Evolutionary conservation across 2,329 filamentous ascomycete genomes (phyloP).

Genomic region (Colletotrichum sublineola): DNA sequence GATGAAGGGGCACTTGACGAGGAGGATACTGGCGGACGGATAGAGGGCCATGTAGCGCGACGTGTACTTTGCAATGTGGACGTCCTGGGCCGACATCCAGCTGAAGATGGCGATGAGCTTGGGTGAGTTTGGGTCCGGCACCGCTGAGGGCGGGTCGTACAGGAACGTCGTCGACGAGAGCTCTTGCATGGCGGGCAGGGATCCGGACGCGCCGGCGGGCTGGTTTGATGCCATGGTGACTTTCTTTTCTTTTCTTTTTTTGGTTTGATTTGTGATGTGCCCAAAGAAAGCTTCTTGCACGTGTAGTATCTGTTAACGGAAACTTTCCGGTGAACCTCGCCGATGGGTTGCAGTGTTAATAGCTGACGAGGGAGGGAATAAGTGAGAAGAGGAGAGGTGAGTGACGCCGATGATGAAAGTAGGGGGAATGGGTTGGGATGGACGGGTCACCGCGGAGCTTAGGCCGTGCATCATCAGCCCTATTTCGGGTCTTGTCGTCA

Average conservation of each 20-base stretch:
- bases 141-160: conserved; percentile 48
- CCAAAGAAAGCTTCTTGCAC: conserved; percentile 7
- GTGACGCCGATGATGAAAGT: conserved; percentile 28
- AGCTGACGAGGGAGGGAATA: background rate
- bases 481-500: conserved; percentile 27
- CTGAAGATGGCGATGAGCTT: conserved; percentile 62
- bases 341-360: background rate
- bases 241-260: background rate
- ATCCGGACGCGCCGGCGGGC: conserved; percentile 39
- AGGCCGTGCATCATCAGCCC: conserved; percentile 23
- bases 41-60: conserved; percentile 59
- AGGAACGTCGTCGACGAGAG: conserved; percentile 55
- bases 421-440: conserved; percentile 23
- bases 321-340: background rate
- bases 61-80: conserved; percentile 66
- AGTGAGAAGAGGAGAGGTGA: background rate
- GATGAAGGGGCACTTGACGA: conserved; percentile 57
- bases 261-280: no score
- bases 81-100: conserved; percentile 66
- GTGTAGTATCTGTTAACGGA: background rate
- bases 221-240: conserved; percentile 48
- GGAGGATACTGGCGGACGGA: conserved; percentile 60
- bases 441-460: conserved; percentile 30
- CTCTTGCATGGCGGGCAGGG: conserved; percentile 54
- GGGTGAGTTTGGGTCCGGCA: conserved; percentile 49